These are phyloP conservation scores for Ogataea dorogensis DNA, from an alignment of 805 yeast genomes.

Conservation along the genomic window DNA sequence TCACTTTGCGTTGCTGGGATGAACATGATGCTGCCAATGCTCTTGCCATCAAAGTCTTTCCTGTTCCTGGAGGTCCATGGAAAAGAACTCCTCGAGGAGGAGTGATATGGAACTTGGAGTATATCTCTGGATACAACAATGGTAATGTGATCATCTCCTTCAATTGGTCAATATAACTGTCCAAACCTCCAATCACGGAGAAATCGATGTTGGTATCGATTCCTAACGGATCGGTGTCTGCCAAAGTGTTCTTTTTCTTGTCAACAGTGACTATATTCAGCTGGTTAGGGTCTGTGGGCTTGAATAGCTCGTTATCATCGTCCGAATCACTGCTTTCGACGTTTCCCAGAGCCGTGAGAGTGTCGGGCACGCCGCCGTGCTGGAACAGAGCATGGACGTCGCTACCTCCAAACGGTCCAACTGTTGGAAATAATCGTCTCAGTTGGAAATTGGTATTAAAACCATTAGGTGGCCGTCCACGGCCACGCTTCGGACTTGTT, in stretches of 20 bases:
- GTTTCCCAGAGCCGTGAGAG: constrained; percentile 37
- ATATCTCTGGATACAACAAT: constrained; percentile 87
- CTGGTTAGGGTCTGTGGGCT: constrained; percentile 34
- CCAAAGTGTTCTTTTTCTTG: constrained; percentile 58
- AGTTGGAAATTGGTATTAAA: constrained; percentile 33
- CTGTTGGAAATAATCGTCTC: constrained; percentile 83
- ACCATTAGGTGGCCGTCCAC: neutral
- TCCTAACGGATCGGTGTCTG: constrained; percentile 93
- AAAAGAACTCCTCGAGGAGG: constrained; percentile 97
- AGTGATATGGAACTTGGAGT: constrained; percentile 82
- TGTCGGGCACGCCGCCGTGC: constrained; percentile 56
- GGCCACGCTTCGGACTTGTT: constrained; percentile 6
- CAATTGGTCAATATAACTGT: constrained; percentile 83
- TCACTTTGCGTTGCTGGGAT: constrained; percentile 77
- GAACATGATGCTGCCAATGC: constrained; percentile 96
- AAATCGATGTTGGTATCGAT: constrained; percentile 61
- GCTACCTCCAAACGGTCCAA: constrained; percentile 97
- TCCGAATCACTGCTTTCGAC: constrained; percentile 47
- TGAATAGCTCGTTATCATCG: constrained; percentile 43
- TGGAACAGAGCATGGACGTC: constrained; percentile 79
- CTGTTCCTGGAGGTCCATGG: constrained; percentile 99
- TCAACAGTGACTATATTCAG: constrained; percentile 23
- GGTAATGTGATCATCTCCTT: constrained; percentile 98
- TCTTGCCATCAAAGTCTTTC: constrained; percentile 96
- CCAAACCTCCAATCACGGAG: constrained; percentile 86